A percentile compares a stretch with the other conserved stretches of the same genome.
Evolutionary conservation across 805 yeast species (phyloP).

Genomic region (Lipomyces yamanashiensis): DNA sequence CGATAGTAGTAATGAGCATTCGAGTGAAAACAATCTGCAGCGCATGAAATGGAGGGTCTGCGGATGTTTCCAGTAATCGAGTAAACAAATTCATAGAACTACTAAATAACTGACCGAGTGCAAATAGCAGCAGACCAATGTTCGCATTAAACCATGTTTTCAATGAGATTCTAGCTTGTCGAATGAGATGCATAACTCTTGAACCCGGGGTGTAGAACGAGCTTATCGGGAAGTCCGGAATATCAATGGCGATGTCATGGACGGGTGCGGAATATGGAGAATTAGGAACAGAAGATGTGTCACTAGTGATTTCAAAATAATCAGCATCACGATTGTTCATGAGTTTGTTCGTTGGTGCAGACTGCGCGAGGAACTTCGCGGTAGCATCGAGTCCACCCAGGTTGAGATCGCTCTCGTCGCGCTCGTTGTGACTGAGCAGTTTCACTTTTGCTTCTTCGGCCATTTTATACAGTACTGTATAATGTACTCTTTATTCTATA

Average conservation of each 20-base stretch:
- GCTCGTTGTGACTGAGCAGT: no score
- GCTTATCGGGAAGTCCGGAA: conserved; percentile 8
- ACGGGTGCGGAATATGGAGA: conserved; percentile 3
- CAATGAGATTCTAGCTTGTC: background rate
- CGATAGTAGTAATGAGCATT: conserved; percentile 70
- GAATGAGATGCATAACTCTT: background rate
- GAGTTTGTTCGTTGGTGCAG: background rate
- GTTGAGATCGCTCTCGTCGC: no score
- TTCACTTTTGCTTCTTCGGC: no score
- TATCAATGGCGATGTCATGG: conserved; percentile 7
- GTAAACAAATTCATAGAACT: conserved; percentile 77
- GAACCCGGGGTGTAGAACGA: background rate
- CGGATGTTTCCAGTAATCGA: conserved; percentile 71
- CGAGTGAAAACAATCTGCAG: conserved; percentile 77
- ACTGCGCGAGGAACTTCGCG: conserved; percentile 1
- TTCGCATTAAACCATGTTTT: conserved; percentile 40
- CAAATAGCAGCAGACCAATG: conserved; percentile 61
- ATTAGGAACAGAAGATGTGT: background rate
- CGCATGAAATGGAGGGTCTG: conserved; percentile 72
- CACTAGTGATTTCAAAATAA: conserved; percentile 10
- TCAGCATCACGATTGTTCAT: background rate
- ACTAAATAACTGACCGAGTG: conserved; percentile 72
- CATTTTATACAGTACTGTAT: no score
- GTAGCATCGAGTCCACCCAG: background rate
- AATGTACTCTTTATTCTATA: no score